phyloP scores from a whole-genome alignment of 2,329 filamentous ascomycete genomes.

The Rhinocladiella mackenziei region DNA sequence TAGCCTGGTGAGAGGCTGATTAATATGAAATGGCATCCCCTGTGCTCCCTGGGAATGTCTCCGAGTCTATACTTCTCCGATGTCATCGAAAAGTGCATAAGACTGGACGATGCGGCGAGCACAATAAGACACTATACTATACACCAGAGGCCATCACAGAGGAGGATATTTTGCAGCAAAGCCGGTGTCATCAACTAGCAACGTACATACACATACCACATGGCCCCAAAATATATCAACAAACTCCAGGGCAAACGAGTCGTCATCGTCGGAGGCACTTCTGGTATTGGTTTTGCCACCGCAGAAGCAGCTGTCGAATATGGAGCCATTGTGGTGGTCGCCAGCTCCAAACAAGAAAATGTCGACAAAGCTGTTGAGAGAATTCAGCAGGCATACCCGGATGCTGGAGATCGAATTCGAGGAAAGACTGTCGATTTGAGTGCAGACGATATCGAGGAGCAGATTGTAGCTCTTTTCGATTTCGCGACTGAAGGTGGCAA shows the following conservation, averaged over 20 bases:
- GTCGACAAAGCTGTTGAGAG: constrained; percentile 40
- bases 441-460: constrained; percentile 42
- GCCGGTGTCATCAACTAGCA: neutral
- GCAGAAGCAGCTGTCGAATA: constrained; percentile 51
- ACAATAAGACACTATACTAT: no score
- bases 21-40: no score
- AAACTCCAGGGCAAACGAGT: constrained; percentile 47
- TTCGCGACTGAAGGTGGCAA: constrained; percentile 30
- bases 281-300: constrained; percentile 51
- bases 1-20: no score
- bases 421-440: constrained; percentile 46
- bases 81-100: no score
- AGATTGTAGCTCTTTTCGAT: constrained; percentile 44
- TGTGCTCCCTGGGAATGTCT: no score
- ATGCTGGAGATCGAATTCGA: constrained; percentile 31
- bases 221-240: constrained; percentile 32
- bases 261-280: constrained; percentile 51
- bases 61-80: no score
- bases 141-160: no score
- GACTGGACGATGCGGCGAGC: no score
- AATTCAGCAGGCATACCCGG: constrained; percentile 44
- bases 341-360: constrained; percentile 40
- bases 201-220: no score
- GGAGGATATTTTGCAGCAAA: neutral
- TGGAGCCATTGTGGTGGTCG: constrained; percentile 47